phyloP scores from a whole-genome alignment of 1,284 basidiomycete genomes.

The Malassezia nana region DNA sequence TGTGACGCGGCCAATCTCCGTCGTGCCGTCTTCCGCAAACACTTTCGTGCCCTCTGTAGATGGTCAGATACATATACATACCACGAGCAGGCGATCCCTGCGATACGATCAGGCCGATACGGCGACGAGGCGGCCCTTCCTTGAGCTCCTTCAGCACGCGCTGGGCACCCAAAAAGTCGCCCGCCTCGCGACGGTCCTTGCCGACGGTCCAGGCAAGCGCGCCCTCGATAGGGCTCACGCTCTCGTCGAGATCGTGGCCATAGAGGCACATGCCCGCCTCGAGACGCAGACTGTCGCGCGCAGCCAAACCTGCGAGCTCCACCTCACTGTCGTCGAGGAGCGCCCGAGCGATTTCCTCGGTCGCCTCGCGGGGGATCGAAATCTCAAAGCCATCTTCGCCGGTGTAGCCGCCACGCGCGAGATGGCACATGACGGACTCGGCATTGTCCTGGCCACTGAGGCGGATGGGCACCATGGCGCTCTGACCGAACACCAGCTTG shows the following conservation, averaged over 20 bases:
- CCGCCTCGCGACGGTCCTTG: conserved; percentile 64
- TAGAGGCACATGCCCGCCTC: conserved; percentile 99
- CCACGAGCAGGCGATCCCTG: conserved; percentile 67
- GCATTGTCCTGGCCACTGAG: conserved; percentile 53
- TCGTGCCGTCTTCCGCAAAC: conserved; percentile 56
- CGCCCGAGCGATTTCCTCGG: conserved; percentile 62
- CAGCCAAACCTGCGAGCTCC: conserved; percentile 78
- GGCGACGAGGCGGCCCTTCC: conserved; percentile 61
- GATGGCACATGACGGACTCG: conserved; percentile 56
- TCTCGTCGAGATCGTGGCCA: conserved; percentile 83
- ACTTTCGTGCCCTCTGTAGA: conserved; percentile 65
- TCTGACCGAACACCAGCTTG: conserved; percentile 43
- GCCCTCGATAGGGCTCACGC: conserved; percentile 71
- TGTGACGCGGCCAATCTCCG: conserved; percentile 58
- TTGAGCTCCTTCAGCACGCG: conserved; percentile 70
- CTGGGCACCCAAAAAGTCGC: conserved; percentile 71
- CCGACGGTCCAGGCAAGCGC: conserved; percentile 86
- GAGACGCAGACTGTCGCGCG: conserved; percentile 80
- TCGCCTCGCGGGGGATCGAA: conserved; percentile 71
- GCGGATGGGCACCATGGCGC: conserved; percentile 48
- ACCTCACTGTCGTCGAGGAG: conserved; percentile 59
- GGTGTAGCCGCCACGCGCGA: conserved; percentile 94
- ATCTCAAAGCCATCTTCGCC: conserved; percentile 99
- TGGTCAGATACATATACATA: neutral
- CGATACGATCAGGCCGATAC: conserved; percentile 69